Percentiles rank a stretch among this genome's conserved stretches.
These are phyloP conservation scores for Coniochaeta sp. DNA, from an alignment of 2,329 filamentous ascomycete species.

Conservation along the genomic window DNA sequence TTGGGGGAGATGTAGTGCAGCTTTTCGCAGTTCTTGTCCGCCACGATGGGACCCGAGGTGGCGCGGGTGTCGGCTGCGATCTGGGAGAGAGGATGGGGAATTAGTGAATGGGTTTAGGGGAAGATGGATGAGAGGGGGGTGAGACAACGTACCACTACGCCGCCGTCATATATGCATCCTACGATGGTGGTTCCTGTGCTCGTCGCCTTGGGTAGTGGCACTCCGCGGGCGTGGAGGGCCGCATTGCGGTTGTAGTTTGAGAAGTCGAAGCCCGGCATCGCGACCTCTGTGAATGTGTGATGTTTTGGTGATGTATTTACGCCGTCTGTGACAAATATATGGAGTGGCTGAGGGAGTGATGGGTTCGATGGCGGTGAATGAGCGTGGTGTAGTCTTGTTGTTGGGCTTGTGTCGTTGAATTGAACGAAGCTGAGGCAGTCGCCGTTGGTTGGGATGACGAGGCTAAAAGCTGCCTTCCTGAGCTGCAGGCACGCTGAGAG, in stretches of 20 bases:
- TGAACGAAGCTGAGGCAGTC: background rate
- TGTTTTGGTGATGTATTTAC: no score
- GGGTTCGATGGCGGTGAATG: no score
- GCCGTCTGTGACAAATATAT: no score
- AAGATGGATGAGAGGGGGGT: no score
- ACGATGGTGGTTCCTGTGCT: slow-evolving; percentile 99
- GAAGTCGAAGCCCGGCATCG: slow-evolving; percentile 97
- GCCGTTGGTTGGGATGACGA: slow-evolving; percentile 36
- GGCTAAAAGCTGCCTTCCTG: slow-evolving; percentile 44
- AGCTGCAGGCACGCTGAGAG: slow-evolving; percentile 4
- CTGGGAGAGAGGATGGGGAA: no score
- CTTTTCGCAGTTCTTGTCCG: slow-evolving; percentile 99
- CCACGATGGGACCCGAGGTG: slow-evolving; percentile 94
- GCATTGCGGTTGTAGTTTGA: slow-evolving; percentile 99
- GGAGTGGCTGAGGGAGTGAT: no score
- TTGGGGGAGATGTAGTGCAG: slow-evolving; percentile 97
- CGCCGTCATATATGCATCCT: slow-evolving; percentile 91
- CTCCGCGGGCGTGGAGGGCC: slow-evolving; percentile 86
- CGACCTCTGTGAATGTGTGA: background rate
- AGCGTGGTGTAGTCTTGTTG: slow-evolving; percentile 12
- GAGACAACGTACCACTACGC: slow-evolving; percentile 73
- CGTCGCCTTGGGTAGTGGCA: slow-evolving; percentile 93
- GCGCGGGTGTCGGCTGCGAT: slow-evolving; percentile 98
- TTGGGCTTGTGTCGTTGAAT: slow-evolving; percentile 20
- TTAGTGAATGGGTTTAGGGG: no score